Base-by-base conservation (phyloP, 1,284 basidiomycete species). In the Spongispora temasekensis region DNA sequence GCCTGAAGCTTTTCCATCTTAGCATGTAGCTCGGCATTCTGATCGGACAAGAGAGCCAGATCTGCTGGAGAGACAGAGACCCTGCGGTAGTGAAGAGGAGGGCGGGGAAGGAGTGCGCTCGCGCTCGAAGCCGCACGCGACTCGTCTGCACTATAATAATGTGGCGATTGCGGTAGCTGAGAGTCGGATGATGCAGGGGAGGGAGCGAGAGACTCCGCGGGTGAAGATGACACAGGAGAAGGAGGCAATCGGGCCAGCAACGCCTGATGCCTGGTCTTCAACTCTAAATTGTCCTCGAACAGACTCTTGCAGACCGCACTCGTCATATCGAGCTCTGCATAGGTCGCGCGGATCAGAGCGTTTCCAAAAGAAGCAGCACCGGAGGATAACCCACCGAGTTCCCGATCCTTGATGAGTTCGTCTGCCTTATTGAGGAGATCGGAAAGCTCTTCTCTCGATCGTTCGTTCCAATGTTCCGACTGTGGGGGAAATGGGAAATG, bases 21-120 rank as follows among this genome's bases (percentile, higher is more conserved):
- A 25, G 82, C 75, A 7, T 91, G 77, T 19, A 95, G 85, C 61
- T 93, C 89, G 0, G 88, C 86, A 68, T 95, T 95, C 75, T 94
- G 90, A 67, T 93, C 90, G 0, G 87, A 83, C 28, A 95, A 83
- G 8, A 81, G 77, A 4, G 85, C 83, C 28, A 94, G 80, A 59
- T 93, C 90, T n/a, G 80, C 75, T 0, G 85, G 84, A 3, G 88
- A 86, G 57, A 89, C 83, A 37, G 89, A 88, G 37, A 89, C 79
- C 55, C 83, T 80, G 46, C 85, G 83, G 4, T 75, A 65, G 65
- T 80, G 85, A 28, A 77, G 74, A 42, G 71, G 71, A 55, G 66
- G 60, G 59, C 65, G 64, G 62, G 68, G 58, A 64, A 68, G 30
- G 64, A 68, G 63, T 48, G 70, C 57, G 35, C 58, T 65, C 19